Evolutionary conservation across 768 basidiomycete genomes (phyloP).

Genomic region (Xanthoconium stramineum): DNA sequence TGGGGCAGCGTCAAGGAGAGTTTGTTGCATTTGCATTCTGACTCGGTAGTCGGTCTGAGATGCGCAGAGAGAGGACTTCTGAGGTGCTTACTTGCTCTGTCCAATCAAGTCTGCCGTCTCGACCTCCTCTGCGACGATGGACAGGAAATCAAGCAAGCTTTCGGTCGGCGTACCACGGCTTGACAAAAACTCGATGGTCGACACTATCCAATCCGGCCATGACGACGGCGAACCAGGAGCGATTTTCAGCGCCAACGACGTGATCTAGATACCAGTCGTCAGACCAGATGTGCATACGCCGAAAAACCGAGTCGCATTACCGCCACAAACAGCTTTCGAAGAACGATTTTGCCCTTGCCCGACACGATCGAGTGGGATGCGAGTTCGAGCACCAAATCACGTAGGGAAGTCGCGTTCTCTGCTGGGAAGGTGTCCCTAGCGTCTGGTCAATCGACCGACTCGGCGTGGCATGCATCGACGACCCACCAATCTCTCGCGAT

Average conservation of each 20-base stretch:
- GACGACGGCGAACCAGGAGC: slow-evolving; percentile 53
- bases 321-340: slow-evolving; percentile 85
- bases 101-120: slow-evolving; percentile 71
- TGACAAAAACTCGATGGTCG: slow-evolving; percentile 61
- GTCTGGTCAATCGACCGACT: slow-evolving; percentile 3
- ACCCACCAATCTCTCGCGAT: slow-evolving; percentile 87
- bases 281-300: not conserved
- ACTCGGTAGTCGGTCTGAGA: slow-evolving; percentile 6
- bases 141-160: slow-evolving; percentile 68
- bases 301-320: slow-evolving; percentile 37
- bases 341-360: slow-evolving; percentile 63
- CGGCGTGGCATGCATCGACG: not conserved
- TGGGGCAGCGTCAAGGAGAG: slow-evolving; percentile 63
- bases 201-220: slow-evolving; percentile 78
- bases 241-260: slow-evolving; percentile 69
- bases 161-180: slow-evolving; percentile 55
- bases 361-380: slow-evolving; percentile 62
- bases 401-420: slow-evolving; percentile 55
- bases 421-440: slow-evolving; percentile 71
- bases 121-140: slow-evolving; percentile 84
- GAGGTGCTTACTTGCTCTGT: slow-evolving; percentile 58
- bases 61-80: not conserved
- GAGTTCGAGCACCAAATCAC: slow-evolving; percentile 66
- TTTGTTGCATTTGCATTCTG: slow-evolving; percentile 63
- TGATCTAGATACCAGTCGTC: slow-evolving; percentile 41